A percentile compares a stretch with the other conserved stretches of the same genome.
Conservation (phyloP, 2,329 filamentous ascomycete genomes). For the Penicillium crustosum region DNA sequence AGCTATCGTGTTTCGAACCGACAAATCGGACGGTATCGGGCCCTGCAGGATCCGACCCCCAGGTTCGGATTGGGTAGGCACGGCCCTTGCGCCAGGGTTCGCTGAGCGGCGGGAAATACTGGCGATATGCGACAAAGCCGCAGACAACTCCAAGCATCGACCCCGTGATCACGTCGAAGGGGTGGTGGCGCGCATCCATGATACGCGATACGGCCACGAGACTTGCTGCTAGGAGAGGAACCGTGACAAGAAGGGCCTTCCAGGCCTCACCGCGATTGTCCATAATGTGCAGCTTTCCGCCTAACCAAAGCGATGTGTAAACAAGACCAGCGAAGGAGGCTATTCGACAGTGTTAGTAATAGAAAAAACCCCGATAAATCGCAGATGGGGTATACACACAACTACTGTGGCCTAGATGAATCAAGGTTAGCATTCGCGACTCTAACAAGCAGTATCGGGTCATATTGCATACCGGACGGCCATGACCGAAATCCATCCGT, state of each 20-base stretch:
- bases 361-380: background rate
- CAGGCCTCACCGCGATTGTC: constrained; percentile 62
- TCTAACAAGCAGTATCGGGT: background rate
- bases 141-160: constrained; percentile 54
- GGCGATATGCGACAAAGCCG: constrained; percentile 55
- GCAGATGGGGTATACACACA: constrained; percentile 37
- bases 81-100: constrained; percentile 60
- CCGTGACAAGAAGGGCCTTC: constrained; percentile 56
- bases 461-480: constrained; percentile 48
- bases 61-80: constrained; percentile 58
- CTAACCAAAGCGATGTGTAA: constrained; percentile 60
- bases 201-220: constrained; percentile 59
- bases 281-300: constrained; percentile 60
- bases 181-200: constrained; percentile 63
- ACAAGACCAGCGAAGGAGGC: constrained; percentile 60
- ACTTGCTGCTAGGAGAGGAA: constrained; percentile 55
- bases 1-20: constrained; percentile 18
- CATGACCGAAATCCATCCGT: constrained; percentile 62
- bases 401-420: constrained; percentile 48
- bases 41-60: constrained; percentile 50
- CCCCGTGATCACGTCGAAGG: constrained; percentile 60
- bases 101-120: constrained; percentile 59
- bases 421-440: constrained; percentile 8
- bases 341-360: constrained; percentile 30
- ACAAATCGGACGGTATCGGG: constrained; percentile 14